These are phyloP conservation scores for Geranomyces variabilis DNA, from an alignment of 192 early-diverging fungal genomes.

Conservation along the genomic window DNA sequence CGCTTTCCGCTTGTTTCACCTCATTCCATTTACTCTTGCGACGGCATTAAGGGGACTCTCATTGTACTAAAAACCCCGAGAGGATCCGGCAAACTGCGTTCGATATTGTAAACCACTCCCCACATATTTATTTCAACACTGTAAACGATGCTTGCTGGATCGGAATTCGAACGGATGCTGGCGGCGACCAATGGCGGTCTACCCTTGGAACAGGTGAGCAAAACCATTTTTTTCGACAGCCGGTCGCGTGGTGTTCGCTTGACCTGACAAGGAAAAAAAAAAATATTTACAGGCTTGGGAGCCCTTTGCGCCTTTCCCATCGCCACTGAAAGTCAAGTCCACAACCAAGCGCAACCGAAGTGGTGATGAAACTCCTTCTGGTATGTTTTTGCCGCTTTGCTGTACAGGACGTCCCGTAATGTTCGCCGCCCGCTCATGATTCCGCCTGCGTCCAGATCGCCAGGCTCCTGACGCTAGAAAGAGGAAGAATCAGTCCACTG, in stretches of 20 bases:
- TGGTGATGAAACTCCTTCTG: neutral
- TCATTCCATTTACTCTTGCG: no score
- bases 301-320: neutral
- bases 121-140: conserved; percentile 9
- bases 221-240: no score
- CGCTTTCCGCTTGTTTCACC: no score
- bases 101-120: no score
- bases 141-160: conserved; percentile 17
- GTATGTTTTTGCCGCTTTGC: no score
- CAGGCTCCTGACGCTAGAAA: conserved; percentile 9
- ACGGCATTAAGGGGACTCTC: no score
- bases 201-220: neutral
- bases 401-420: no score
- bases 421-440: no score
- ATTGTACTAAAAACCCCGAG: no score
- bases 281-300: neutral
- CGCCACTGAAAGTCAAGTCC: neutral
- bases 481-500: conserved; percentile 4
- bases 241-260: no score
- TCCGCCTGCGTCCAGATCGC: neutral
- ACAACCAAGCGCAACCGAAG: conserved; percentile 13
- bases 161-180: conserved; percentile 18
- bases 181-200: neutral
- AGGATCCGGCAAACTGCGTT: no score
- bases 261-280: no score